Percentiles rank a stretch among this genome's conserved stretches.
phyloP scores from a whole-genome alignment of 169 alveolate species.

The Amoebophrya sp. region DNA sequence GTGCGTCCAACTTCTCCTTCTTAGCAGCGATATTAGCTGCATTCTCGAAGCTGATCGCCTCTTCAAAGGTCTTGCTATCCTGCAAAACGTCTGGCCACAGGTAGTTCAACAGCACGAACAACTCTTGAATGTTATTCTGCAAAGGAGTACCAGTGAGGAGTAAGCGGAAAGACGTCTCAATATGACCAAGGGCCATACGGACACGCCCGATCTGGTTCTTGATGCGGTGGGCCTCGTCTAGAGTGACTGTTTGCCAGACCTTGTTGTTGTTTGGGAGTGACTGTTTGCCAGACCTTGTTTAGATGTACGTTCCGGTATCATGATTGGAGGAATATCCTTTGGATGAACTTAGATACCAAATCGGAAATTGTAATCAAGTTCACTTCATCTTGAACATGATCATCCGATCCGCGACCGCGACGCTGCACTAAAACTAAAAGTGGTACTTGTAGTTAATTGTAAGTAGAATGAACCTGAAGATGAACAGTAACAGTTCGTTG shows the following conservation, averaged over 20 bases:
- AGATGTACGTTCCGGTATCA: slow-evolving; percentile 21
- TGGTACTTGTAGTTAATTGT: too few species aligned
- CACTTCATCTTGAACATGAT: too few species aligned
- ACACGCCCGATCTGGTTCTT: slow-evolving; percentile 90
- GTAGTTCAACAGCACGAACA: slow-evolving; percentile 86
- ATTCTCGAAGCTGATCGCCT: slow-evolving; percentile 55
- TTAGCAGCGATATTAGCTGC: not conserved
- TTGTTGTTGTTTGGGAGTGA: slow-evolving; percentile 31
- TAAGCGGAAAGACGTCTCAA: slow-evolving; percentile 75
- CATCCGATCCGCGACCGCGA: too few species aligned
- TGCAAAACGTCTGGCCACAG: slow-evolving; percentile 95
- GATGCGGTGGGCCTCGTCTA: slow-evolving; percentile 98
- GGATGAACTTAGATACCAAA: too few species aligned
- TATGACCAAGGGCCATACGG: slow-evolving; percentile 83
- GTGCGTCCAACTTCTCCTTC: slow-evolving; percentile 31
- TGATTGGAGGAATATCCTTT: slow-evolving; percentile 45
- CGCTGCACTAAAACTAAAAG: too few species aligned
- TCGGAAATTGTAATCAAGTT: too few species aligned
- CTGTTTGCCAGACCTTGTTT: not conserved
- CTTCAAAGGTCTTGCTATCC: slow-evolving; percentile 87
- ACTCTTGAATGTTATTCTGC: slow-evolving; percentile 87
- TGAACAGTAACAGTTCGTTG: too few species aligned
- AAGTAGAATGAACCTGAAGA: too few species aligned
- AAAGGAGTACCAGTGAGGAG: slow-evolving; percentile 92
- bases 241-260: slow-evolving; percentile 88